Evolutionary conservation across 495 filamentous ascomycete species (phyloP).

Genomic region (Penicillium bovifimosum): DNA sequence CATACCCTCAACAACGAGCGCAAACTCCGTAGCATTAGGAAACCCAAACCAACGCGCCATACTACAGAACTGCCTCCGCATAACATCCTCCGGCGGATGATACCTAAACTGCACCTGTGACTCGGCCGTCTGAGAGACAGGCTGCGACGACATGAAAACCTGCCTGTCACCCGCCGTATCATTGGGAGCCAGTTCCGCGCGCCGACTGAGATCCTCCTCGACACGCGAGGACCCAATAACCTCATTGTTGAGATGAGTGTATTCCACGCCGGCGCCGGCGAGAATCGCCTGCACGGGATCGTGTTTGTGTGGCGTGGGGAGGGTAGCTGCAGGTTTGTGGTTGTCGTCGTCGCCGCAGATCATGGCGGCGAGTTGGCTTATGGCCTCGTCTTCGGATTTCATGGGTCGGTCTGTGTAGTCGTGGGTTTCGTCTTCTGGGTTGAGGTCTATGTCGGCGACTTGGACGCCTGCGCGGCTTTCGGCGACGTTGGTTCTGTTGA

Average conservation of each 20-base stretch:
- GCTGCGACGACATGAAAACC: conserved; percentile 44
- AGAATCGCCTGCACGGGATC: conserved; percentile 89
- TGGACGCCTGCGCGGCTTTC: conserved; percentile 83
- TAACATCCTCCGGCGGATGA: conserved; percentile 69
- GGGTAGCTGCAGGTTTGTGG: conserved; percentile 15
- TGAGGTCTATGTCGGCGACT: conserved; percentile 67
- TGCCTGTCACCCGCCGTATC: conserved; percentile 45
- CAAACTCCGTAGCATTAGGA: conserved; percentile 74
- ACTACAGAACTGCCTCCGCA: conserved; percentile 78
- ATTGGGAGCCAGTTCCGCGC: conserved; percentile 58
- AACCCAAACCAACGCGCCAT: conserved; percentile 83
- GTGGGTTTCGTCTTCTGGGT: conserved; percentile 50
- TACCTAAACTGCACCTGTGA: conserved; percentile 56
- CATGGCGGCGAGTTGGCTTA: conserved; percentile 70
- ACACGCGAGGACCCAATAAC: conserved; percentile 85
- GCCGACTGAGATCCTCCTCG: conserved; percentile 71
- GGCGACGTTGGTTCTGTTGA: conserved; percentile 96
- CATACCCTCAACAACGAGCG: conserved; percentile 88
- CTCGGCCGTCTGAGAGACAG: not conserved
- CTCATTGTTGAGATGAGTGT: conserved; percentile 94
- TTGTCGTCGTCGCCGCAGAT: conserved; percentile 51
- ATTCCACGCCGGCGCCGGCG: conserved; percentile 81
- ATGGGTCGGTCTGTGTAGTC: conserved; percentile 7
- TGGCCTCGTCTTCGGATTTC: conserved; percentile 49
- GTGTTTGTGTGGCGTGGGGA: conserved; percentile 38